Base-by-base conservation (phyloP, 1,284 basidiomycete genomes). In the Ganoderma lingzhi region DNA sequence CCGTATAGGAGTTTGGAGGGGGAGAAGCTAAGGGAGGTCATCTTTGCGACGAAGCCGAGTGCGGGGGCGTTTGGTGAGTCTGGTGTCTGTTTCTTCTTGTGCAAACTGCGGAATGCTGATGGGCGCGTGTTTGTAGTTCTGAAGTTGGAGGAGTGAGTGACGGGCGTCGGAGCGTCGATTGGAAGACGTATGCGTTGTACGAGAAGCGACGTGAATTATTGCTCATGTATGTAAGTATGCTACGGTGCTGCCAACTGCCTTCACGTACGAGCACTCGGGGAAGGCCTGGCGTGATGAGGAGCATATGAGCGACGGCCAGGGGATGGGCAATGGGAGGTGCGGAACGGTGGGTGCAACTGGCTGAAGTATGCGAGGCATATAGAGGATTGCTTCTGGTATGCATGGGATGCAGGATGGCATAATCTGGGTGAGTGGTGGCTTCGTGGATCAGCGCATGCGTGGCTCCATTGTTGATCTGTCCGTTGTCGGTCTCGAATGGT, bases 21-120 rank as follows among this genome's bases (percentile, higher is more conserved):
- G 19, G 88, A 89, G n/a, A 82, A 85, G 67, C 77, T 96, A 45
- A 80, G 82, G 41, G 90, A 93, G 70, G 92, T 87, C 5, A 89
- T 94, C 66, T 96, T 97, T 78, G 92, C 93, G n/a, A 96, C 94
- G 2, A 89, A 90, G 75, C 95, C 95, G 5, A 93, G 94, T 68
- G 88, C 86, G 68, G 95, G 95, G 1, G 95, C 94, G 28, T 93
- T 90, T 81, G 91, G 93, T 93, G 76, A 77, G 89, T 88, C 19
- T 39, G 39, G 1, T 45, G 19, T 0, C 12, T 32, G 15, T 23
- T 41, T 60, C 1, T 23, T 37, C 15, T 35, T 35, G 35, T 35
- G 23, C n/a, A 9, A 6, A n/a, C 0, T 35, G 3, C 23, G 8
- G 9, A 19, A 0, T n/a, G 58, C 37, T 59, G 58, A 39, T 23